Evolutionary conservation across 305 asterid species (phyloP), one percentile per base, ranked within the genome.

Genomic region (Rubia peregrina): DNA sequence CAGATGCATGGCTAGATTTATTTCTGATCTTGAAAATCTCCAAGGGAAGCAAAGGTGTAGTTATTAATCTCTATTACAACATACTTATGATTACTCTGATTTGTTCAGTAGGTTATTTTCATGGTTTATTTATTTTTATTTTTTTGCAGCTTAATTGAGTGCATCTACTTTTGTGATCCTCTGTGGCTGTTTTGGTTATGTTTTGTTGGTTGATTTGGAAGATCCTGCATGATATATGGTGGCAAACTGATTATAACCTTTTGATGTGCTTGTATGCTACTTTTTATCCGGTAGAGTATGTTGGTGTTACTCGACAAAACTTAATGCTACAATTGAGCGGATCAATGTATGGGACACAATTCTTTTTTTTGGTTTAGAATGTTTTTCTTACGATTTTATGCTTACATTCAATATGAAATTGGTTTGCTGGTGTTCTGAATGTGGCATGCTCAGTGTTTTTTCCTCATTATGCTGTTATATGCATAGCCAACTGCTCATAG

Each of bases 1-100:
- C 73, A 89, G 98, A 75, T 92, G 97, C 86, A 87, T 92, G 75
- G 97, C 96, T 82, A 85, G 87, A 83, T 90, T 80, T 74, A 83
- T 90, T 60, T 88, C 89, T 3, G 95, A 90, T 82, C 92, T 90
- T 76, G 90, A 87, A 69, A 88, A 81, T 79, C 78, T 83, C 69
- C 84, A 79, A 4, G 98, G 96, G 78, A 90, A 83, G 79, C 85
- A 82, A 59, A 92, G 96, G 97, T 90, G 6, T 56, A 21, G 42
- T 62, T 67, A 26, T 6, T 48, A 16, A 9, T 70, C 53, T 42
- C 65, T 66, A 44, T 33, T 19, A 68, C 49, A 14, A 41, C 0
- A 19, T 74, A 5, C n/a, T 68, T 21, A 3, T 60, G 57, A 24
- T 33, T 33, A 33, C 41, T 41, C 46, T 16, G 61, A 11, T 42